These are phyloP conservation scores for Apiotrichum sp. DNA, from an alignment of 1,284 basidiomycete genomes.

Conservation along the genomic window DNA sequence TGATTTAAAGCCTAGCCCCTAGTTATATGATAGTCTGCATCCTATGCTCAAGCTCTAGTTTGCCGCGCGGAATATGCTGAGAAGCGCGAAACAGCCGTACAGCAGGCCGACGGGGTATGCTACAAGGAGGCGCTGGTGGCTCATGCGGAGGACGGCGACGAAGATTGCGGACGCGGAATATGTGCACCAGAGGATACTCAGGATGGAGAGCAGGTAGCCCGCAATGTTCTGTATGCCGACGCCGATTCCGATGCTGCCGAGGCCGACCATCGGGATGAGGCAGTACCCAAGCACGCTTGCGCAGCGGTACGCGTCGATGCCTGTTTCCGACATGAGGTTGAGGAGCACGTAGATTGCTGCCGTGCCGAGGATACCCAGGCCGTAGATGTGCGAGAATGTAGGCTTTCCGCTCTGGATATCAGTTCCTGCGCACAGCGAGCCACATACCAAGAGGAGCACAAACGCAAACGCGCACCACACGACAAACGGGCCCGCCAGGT, in stretches of 20 bases:
- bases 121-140: conserved; percentile 82
- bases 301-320: conserved; percentile 93
- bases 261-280: conserved; percentile 92
- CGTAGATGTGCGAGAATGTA: conserved; percentile 99
- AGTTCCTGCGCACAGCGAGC: neutral
- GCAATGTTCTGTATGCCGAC: conserved; percentile 75
- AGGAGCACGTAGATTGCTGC: conserved; percentile 91
- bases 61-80: conserved; percentile 55
- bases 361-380: conserved; percentile 88
- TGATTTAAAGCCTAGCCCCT: conserved; percentile 21
- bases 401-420: conserved; percentile 81
- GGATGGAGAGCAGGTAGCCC: conserved; percentile 71
- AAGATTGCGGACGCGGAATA: conserved; percentile 91
- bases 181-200: conserved; percentile 90
- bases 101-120: conserved; percentile 88
- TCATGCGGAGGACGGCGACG: conserved; percentile 86
- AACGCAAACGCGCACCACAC: conserved; percentile 90
- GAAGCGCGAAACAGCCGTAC: conserved; percentile 84
- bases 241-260: conserved; percentile 81
- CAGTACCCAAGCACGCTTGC: conserved; percentile 97
- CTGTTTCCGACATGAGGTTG: conserved; percentile 93
- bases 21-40: neutral
- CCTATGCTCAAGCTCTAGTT: conserved; percentile 13
- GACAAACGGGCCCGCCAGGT: conserved; percentile 90
- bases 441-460: conserved; percentile 75